These are phyloP conservation scores for Rheum nobile DNA, from an alignment of 148 eudicot species.

Conservation along the genomic window DNA sequence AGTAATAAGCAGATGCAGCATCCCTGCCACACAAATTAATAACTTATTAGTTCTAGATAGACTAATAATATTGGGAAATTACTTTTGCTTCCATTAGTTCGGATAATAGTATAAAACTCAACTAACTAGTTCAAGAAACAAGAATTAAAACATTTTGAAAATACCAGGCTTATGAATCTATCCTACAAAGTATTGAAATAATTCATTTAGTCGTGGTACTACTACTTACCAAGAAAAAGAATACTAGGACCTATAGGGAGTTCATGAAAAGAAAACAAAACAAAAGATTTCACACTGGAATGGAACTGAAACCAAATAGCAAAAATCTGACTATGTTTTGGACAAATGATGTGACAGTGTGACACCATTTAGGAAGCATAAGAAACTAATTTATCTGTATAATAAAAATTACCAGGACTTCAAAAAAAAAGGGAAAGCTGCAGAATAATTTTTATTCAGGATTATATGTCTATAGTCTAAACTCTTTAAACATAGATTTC, in stretches of 20 bases:
- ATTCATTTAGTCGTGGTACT: background rate
- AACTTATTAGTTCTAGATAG: background rate
- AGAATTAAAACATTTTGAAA: background rate
- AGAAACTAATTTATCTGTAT: background rate
- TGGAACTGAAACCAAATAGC: background rate
- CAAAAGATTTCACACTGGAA: background rate
- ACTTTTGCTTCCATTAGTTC: background rate
- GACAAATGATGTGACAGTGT: background rate
- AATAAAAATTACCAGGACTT: background rate
- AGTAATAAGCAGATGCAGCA: constrained; percentile 59
- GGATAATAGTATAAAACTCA: background rate
- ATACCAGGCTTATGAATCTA: background rate
- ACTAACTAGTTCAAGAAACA: background rate
- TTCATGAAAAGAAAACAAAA: background rate
- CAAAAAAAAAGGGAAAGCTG: background rate
- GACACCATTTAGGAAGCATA: background rate
- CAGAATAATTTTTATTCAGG: background rate
- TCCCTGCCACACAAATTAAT: constrained; percentile 37
- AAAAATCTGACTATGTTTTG: background rate
- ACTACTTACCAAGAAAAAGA: background rate
- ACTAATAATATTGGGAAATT: background rate
- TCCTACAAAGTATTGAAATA: background rate
- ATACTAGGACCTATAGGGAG: background rate
- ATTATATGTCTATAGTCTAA: background rate
- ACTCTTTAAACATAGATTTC: background rate